A percentile compares a stretch with the other conserved stretches of the same genome.
phyloP scores from a whole-genome alignment of 2,329 filamentous ascomycete species.

The Raffaelea deltoideospora region DNA sequence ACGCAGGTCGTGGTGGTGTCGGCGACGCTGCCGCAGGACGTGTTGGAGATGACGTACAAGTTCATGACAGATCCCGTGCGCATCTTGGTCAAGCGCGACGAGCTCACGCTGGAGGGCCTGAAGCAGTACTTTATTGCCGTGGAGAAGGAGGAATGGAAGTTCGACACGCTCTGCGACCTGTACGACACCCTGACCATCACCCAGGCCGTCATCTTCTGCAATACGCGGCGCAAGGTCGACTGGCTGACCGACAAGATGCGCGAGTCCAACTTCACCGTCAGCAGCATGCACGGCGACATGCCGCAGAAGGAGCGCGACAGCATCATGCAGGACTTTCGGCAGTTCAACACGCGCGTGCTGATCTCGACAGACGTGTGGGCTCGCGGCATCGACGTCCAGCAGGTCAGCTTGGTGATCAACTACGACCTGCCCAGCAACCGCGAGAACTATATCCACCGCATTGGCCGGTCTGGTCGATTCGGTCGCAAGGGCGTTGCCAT shows the following conservation, averaged over 20 bases:
- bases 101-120: slow-evolving; percentile 88
- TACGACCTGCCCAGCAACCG: slow-evolving; percentile 96
- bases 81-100: slow-evolving; percentile 96
- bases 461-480: slow-evolving; percentile 88
- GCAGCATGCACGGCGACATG: slow-evolving; percentile 99
- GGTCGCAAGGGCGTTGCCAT: slow-evolving; percentile 98
- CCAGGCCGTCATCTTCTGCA: slow-evolving; percentile 99
- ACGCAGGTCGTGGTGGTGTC: slow-evolving; percentile 98
- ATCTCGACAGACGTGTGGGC: slow-evolving; percentile 98
- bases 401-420: slow-evolving; percentile 97
- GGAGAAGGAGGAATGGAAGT: slow-evolving; percentile 99
- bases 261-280: slow-evolving; percentile 96
- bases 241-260: slow-evolving; percentile 99
- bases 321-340: slow-evolving; percentile 98
- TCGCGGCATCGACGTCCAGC: slow-evolving; percentile 95
- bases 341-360: slow-evolving; percentile 87
- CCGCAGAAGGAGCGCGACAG: slow-evolving; percentile 94
- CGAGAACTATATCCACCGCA: slow-evolving; percentile 99
- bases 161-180: slow-evolving; percentile 94
- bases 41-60: slow-evolving; percentile 97
- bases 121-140: slow-evolving; percentile 99
- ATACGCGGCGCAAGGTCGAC: slow-evolving; percentile 96
- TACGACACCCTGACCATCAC: slow-evolving; percentile 98
- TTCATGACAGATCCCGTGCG: slow-evolving; percentile 98
- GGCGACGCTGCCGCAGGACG: slow-evolving; percentile 92